phyloP scores from a whole-genome alignment of 495 filamentous ascomycete species.

The Talaromyces proteolyticus region DNA sequence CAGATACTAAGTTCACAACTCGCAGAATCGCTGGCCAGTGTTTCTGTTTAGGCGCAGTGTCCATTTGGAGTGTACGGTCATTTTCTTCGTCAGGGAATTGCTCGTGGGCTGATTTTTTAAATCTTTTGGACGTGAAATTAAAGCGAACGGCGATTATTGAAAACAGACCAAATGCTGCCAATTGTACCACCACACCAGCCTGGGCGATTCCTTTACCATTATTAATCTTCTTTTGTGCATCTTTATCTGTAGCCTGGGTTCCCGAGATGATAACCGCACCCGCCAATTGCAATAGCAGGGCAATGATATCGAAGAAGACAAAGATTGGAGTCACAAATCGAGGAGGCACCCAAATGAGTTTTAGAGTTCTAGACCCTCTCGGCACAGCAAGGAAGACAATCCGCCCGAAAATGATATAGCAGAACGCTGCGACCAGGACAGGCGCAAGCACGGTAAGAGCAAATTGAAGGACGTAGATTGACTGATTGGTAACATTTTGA shows the following conservation, averaged over 20 bases:
- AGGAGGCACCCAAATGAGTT: constrained; percentile 40
- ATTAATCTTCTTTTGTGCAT: constrained; percentile 22
- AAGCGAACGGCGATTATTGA: constrained; percentile 30
- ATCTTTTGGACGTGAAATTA: constrained; percentile 33
- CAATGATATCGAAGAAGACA: constrained; percentile 25
- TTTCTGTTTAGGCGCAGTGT: constrained; percentile 19
- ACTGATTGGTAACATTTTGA: constrained; percentile 19
- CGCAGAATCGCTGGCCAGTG: constrained; percentile 47
- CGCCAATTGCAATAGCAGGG: constrained; percentile 19
- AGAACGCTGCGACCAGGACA: constrained; percentile 47
- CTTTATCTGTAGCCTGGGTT: constrained; percentile 13
- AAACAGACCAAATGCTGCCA: constrained; percentile 38
- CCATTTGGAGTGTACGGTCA: constrained; percentile 16
- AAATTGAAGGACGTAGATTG: constrained; percentile 27
- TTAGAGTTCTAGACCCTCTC: constrained; percentile 23
- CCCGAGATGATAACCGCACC: constrained; percentile 32
- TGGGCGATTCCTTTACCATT: constrained; percentile 34
- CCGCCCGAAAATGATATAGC: constrained; percentile 49
- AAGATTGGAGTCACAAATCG: constrained; percentile 29
- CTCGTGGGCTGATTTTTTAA: constrained; percentile 19
- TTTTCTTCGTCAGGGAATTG: constrained; percentile 22
- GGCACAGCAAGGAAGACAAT: constrained; percentile 43
- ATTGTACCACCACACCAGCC: constrained; percentile 32
- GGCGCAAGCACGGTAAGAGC: constrained; percentile 29
- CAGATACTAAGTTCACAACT: constrained; percentile 44